Evolutionary conservation across 129 eudicot genomes (phyloP), one percentile per base, ranked within the genome.

Genomic region (Lactuca saligna): DNA sequence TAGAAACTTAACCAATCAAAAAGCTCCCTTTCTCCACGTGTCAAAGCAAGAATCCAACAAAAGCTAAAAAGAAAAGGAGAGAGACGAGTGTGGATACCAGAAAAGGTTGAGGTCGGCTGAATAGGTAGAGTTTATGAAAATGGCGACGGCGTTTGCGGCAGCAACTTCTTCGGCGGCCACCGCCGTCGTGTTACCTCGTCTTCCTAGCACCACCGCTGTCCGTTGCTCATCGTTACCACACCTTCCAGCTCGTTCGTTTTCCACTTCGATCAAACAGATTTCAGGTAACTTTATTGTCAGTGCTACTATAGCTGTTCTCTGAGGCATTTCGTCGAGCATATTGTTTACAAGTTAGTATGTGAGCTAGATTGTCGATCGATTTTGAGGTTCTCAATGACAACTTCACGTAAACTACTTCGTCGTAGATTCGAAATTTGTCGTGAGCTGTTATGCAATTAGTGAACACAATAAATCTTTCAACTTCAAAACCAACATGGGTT

Each of bases 131-230:
- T 38, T 35, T 61, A n/a, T 38, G n/a, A 37, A 61, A 69, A 69
- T 69, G 74, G 64, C 74, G 37, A 56, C 73, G 62, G 72, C 72
- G 61, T 67, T 31, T 67, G 48, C 50, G 64, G 81, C 82, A 62
- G 78, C 75, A 79, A 81, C 81, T 56, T 66, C 83, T 73, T 74
- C 80, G 85, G 84, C 86, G 76, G 88, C 85, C 63, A 67, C 80
- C 49, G 82, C 88, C 78, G 78, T 72, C 51, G 57, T 78, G 33
- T 33, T 64, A 37, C 82, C 68, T 57, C 84, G 88, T 17, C 66
- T 79, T 48, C 78, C 84, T 4, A 73, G 65, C 62, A 34, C 85
- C 63, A 54, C 31, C 41, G 62, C 29, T 55, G 63, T 54, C 44
- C 78, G 73, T 15, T 76, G 67, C 74, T 67, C 82, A 16, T 77